These are phyloP conservation scores for Monotropa hypopitys DNA, from an alignment of 179 eudicot genomes.

Conservation along the genomic window DNA sequence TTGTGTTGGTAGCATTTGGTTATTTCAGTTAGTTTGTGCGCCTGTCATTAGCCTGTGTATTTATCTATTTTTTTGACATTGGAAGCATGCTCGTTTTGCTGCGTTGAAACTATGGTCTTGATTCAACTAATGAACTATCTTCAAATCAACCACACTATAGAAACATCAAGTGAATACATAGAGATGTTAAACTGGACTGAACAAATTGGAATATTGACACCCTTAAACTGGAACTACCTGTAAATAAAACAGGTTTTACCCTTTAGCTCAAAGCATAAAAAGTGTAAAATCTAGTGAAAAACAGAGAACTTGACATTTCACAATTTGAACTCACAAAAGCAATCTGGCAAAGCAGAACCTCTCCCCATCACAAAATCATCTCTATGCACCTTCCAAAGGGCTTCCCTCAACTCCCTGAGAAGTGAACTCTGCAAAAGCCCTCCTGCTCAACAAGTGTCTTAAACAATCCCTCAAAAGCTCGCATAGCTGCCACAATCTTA, in stretches of 20 bases:
- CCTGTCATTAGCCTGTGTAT: no score
- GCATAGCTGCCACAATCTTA: conserved; percentile 96
- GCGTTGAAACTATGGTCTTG: no score
- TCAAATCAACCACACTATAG: background rate
- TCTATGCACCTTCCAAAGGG: conserved; percentile 61
- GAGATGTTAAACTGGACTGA: background rate
- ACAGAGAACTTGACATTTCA: conserved; percentile 10
- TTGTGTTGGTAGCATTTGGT: no score
- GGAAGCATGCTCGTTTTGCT: no score
- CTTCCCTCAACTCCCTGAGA: conserved; percentile 42
- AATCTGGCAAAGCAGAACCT: conserved; percentile 86
- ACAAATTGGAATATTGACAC: background rate
- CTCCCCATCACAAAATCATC: conserved; percentile 71
- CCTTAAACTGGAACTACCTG: background rate
- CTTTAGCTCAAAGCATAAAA: no score
- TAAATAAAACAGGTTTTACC: background rate
- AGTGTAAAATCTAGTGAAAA: no score
- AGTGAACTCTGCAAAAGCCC: conserved; percentile 54
- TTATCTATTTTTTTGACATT: no score
- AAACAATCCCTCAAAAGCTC: conserved; percentile 60
- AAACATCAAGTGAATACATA: background rate
- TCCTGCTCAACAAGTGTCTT: conserved; percentile 69
- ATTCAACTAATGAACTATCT: no score
- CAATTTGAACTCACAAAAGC: conserved; percentile 79
- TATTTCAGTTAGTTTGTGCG: no score